phyloP scores from a whole-genome alignment of 768 basidiomycete genomes.

The Termitomyces sp. region DNA sequence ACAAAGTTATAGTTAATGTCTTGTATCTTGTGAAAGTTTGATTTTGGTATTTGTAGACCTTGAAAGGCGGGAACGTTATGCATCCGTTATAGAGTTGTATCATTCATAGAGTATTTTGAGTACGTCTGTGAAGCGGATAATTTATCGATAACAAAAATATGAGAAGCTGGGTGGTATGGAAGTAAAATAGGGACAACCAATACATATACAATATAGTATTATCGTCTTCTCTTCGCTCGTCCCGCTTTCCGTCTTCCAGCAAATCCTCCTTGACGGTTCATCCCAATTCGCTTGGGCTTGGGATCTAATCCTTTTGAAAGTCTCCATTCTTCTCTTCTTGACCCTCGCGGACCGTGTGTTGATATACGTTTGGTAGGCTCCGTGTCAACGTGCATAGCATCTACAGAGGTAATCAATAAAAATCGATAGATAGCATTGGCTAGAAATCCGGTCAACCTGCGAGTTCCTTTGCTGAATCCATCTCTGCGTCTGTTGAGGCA shows the following conservation, averaged over 20 bases:
- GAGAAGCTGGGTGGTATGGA: neutral
- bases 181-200: neutral
- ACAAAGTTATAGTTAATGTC: neutral
- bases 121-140: constrained; percentile 1
- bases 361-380: constrained; percentile 44
- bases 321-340: constrained; percentile 79
- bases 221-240: constrained; percentile 65
- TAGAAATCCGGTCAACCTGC: constrained; percentile 24
- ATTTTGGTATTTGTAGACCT: neutral
- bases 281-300: constrained; percentile 41
- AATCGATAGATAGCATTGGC: constrained; percentile 9
- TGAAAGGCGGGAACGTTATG: neutral
- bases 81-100: neutral
- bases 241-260: constrained; percentile 64
- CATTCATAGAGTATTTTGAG: neutral
- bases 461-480: constrained; percentile 17
- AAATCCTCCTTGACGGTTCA: constrained; percentile 63
- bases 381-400: constrained; percentile 51
- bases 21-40: neutral
- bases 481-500: constrained; percentile 27
- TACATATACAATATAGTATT: constrained; percentile 17
- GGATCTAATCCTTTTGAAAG: constrained; percentile 67
- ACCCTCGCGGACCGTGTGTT: constrained; percentile 75
- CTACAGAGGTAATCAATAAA: constrained; percentile 20
- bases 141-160: neutral